Evolutionary conservation across 495 filamentous ascomycete genomes (phyloP), one percentile per base, ranked within the genome.

Genomic region (Hyaloscypha finlandica): DNA sequence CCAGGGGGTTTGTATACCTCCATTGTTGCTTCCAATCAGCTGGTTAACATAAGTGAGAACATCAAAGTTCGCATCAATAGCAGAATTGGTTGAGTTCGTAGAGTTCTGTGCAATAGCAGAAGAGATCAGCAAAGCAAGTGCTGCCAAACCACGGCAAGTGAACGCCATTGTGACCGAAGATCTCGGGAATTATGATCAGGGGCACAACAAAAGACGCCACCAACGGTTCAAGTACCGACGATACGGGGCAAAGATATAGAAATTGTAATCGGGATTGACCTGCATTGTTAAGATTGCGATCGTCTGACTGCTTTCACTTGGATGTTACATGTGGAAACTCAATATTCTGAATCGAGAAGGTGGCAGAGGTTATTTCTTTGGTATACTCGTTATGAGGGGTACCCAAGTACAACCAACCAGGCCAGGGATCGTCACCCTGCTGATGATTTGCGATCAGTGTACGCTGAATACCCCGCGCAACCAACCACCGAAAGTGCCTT

Each of bases 1-100:
- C 84, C 6, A 6, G 22, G 85, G 74, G n/a, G 81, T 80, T 67
- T 85, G 12, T 66, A 14, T 8, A 37, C 88, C 88, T 75, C 76
- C 86, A 70, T 86, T 84, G 19, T 77, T 81, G 37, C 83, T 86
- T 35, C 85, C 85, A 67, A 88, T 88, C 19, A 88, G 75, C n/a
- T 84, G 84, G 68, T 88, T 78, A 33, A 88, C 75, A 75, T 80
- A 80, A 4, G 60, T 29, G 6, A 72, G 57, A 9, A 69, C 67
- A 67, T 72, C 70, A 30, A 64, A 67, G 4, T 58, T 66, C 30
- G 66, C 39, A 58, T 71, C 39, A 20, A 52, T 56, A 8, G 62
- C 59, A 22, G 66, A 29, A 53, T 71, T 59, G n/a, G 58, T 60
- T 2, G 60, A 51, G 37, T 71, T 59, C 37, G 58, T 64, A 3